A percentile compares a stretch with the other conserved stretches of the same genome.
These are phyloP conservation scores for Oryza longistaminata DNA, from an alignment of 176 grass and related monocot genomes.

Conservation along the genomic window DNA sequence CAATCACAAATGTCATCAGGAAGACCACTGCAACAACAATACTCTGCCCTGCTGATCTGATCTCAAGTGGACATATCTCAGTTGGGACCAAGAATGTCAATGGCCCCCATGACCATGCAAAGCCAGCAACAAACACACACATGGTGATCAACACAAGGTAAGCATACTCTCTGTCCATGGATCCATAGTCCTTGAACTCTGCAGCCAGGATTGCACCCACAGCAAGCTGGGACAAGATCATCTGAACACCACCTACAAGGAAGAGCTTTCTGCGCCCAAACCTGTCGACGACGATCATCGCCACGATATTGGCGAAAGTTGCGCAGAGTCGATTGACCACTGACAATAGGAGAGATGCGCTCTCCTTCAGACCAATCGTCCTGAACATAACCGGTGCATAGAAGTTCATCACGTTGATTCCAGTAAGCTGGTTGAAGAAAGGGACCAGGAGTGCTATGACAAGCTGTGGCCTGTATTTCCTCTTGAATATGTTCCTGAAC, in stretches of 20 bases:
- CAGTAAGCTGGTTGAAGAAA: constrained; percentile 74
- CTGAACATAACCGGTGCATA: constrained; percentile 67
- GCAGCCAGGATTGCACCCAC: constrained; percentile 56
- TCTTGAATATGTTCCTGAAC: constrained; percentile 55
- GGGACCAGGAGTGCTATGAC: constrained; percentile 55
- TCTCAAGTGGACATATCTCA: constrained; percentile 71
- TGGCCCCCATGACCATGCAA: constrained; percentile 84
- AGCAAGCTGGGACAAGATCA: constrained; percentile 65
- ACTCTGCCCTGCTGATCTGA: constrained; percentile 74
- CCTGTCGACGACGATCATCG: constrained; percentile 62
- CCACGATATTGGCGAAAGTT: constrained; percentile 59
- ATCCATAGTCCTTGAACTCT: constrained; percentile 60
- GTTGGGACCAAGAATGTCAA: constrained; percentile 66
- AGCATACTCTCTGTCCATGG: constrained; percentile 52
- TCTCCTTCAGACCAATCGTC: constrained; percentile 65
- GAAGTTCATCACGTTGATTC: constrained; percentile 85
- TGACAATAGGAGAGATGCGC: constrained; percentile 42
- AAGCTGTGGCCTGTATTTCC: constrained; percentile 81
- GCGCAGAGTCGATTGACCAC: constrained; percentile 66
- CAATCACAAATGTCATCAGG: constrained; percentile 62
- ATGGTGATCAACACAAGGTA: constrained; percentile 59
- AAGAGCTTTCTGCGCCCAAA: constrained; percentile 66
- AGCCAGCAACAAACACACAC: constrained; percentile 71
- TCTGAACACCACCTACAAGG: constrained; percentile 60
- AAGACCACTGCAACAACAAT: constrained; percentile 72